phyloP scores from a whole-genome alignment of 2,329 filamentous ascomycete genomes.

The Aspergillus eucalypticola region DNA sequence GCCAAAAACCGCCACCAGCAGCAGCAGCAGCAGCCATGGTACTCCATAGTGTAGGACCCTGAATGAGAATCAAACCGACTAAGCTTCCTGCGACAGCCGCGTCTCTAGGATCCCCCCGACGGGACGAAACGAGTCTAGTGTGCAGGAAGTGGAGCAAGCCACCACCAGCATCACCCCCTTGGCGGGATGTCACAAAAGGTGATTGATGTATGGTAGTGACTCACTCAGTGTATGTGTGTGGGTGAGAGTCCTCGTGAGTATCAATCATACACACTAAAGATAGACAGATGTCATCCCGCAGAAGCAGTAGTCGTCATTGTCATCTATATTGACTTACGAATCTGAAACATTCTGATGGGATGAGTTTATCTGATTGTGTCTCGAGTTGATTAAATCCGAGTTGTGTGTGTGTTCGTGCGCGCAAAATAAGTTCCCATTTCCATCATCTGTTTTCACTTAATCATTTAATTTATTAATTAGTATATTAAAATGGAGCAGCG shows the following conservation, averaged over 20 bases:
- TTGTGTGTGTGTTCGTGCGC: too few species aligned
- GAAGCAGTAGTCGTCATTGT: too few species aligned
- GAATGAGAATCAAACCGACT: not conserved
- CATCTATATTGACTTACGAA: not conserved
- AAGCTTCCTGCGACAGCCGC: slow-evolving; percentile 9
- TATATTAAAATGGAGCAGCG: too few species aligned
- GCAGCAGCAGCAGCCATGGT: too few species aligned
- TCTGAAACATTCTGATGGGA: not conserved
- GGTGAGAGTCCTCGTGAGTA: too few species aligned
- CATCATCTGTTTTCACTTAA: too few species aligned
- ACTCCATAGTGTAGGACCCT: slow-evolving; percentile 1
- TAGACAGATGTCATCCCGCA: too few species aligned
- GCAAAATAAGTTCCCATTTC: too few species aligned
- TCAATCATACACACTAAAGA: too few species aligned
- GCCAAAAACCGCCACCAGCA: not conserved
- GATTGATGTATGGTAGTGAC: not conserved
- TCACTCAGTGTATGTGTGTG: too few species aligned
- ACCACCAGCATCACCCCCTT: not conserved
- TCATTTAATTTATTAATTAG: too few species aligned
- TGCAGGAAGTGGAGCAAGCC: slow-evolving; percentile 3
- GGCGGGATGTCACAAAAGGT: not conserved
- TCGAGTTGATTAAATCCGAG: not conserved
- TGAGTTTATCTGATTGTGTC: not conserved
- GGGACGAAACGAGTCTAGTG: slow-evolving; percentile 1
- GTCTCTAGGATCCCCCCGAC: not conserved